These are phyloP conservation scores for Ophiostoma sp. DNA, from an alignment of 2,329 filamentous ascomycete species.

Conservation along the genomic window DNA sequence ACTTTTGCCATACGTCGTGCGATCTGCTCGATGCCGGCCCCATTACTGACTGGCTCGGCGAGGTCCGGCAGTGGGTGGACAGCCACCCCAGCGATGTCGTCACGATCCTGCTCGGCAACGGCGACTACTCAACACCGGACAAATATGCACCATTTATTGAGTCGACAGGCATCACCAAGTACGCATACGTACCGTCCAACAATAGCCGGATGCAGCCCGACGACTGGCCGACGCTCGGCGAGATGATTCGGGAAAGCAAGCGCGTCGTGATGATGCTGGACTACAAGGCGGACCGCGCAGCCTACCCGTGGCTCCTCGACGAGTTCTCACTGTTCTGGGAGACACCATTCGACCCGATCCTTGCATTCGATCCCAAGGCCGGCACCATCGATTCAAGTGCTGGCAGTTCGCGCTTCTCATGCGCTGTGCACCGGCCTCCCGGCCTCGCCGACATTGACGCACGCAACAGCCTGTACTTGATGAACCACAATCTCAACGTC, in stretches of 20 bases:
- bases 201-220: slow-evolving; percentile 53
- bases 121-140: slow-evolving; percentile 59
- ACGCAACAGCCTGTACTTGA: slow-evolving; percentile 64
- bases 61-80: slow-evolving; percentile 67
- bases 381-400: slow-evolving; percentile 22
- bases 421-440: slow-evolving; percentile 70
- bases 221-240: slow-evolving; percentile 77
- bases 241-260: slow-evolving; percentile 67
- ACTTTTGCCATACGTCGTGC: slow-evolving; percentile 83
- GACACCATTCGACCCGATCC: slow-evolving; percentile 69
- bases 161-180: slow-evolving; percentile 63
- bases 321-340: slow-evolving; percentile 89
- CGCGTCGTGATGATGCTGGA: slow-evolving; percentile 78
- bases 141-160: slow-evolving; percentile 66
- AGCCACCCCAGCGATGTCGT: slow-evolving; percentile 79
- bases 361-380: background rate
- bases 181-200: slow-evolving; percentile 63
- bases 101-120: slow-evolving; percentile 80
- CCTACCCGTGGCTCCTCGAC: slow-evolving; percentile 78
- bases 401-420: slow-evolving; percentile 61
- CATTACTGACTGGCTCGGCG: slow-evolving; percentile 65
- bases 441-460: slow-evolving; percentile 50
- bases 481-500: slow-evolving; percentile 88
- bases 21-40: slow-evolving; percentile 75
- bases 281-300: slow-evolving; percentile 72